A percentile compares a stretch with the other conserved stretches of the same genome.
phyloP scores from a whole-genome alignment of 1,284 basidiomycete species.

The Fomitopsis palustris region DNA sequence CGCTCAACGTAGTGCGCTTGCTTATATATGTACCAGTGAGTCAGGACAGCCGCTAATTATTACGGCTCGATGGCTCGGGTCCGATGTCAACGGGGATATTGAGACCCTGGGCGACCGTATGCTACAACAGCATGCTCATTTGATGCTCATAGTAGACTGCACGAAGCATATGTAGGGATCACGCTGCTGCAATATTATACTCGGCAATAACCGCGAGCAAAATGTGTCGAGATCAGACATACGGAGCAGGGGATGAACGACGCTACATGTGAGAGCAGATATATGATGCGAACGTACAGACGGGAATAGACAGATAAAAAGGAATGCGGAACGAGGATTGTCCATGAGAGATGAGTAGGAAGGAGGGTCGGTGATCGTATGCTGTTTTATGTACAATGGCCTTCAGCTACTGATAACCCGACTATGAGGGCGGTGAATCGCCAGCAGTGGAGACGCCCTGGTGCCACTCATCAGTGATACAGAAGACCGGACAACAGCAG shows the following conservation, averaged over 20 bases:
- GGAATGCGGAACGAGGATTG: neutral
- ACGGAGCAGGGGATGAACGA: slow-evolving; percentile 5
- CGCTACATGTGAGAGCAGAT: slow-evolving; percentile 18
- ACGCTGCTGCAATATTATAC: neutral
- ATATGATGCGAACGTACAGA: slow-evolving; percentile 17
- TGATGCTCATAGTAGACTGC: too few relatives aligned
- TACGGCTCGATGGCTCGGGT: too few relatives aligned
- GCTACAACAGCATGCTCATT: too few relatives aligned
- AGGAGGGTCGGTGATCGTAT: neutral
- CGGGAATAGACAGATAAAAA: neutral
- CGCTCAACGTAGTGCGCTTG: too few relatives aligned
- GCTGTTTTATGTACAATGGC: slow-evolving; percentile 2
- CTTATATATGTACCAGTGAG: too few relatives aligned
- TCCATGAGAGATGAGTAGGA: slow-evolving; percentile 4
- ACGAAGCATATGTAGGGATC: too few relatives aligned
- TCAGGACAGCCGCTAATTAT: too few relatives aligned
- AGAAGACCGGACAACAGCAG: neutral
- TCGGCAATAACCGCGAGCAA: neutral
- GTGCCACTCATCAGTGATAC: neutral
- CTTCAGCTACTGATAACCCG: neutral
- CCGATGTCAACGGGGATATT: too few relatives aligned
- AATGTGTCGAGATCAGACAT: neutral
- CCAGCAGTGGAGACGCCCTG: slow-evolving; percentile 24
- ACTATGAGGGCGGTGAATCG: slow-evolving; percentile 11
- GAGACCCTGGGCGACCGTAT: too few relatives aligned